These are phyloP conservation scores for Ceratorhiza oryzae-sativae DNA, from an alignment of 1,284 basidiomycete species.

Conservation along the genomic window DNA sequence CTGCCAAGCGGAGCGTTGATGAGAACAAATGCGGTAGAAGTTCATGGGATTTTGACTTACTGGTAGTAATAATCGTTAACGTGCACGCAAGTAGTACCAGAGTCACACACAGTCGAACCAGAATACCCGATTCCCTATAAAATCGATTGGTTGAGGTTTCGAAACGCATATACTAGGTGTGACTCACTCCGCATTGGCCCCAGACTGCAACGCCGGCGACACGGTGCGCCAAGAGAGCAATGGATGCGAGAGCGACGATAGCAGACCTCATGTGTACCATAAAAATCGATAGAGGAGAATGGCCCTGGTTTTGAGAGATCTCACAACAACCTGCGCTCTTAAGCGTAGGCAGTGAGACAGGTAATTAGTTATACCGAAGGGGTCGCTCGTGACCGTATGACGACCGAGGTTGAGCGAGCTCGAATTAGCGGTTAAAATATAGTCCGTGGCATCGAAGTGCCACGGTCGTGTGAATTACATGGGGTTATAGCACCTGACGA, in stretches of 20 bases:
- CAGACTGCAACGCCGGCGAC: conserved; percentile 16
- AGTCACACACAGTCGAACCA: conserved; percentile 2
- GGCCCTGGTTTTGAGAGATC: background rate
- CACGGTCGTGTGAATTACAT: background rate
- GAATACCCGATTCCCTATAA: conserved; percentile 4
- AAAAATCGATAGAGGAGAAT: background rate
- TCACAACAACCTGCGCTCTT: conserved; percentile 3
- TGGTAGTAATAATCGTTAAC: conserved; percentile 10
- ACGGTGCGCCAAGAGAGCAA: conserved; percentile 1
- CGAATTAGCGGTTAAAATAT: background rate
- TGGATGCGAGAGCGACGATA: conserved; percentile 1
- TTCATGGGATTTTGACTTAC: too few relatives aligned
- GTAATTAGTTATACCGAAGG: conserved; percentile 27
- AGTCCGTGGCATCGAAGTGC: background rate
- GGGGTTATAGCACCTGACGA: conserved; percentile 17
- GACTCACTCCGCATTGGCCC: conserved; percentile 26
- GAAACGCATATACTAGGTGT: background rate
- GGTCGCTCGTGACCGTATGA: conserved; percentile 17
- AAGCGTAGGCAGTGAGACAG: background rate
- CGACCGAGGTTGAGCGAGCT: background rate
- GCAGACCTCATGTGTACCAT: conserved; percentile 12
- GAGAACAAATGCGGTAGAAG: background rate
- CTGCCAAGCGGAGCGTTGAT: too few relatives aligned
- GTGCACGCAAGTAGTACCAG: background rate
- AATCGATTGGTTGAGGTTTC: background rate